phyloP scores from a whole-genome alignment of 345 rosid genomes.

The Schrenkiella parvula region DNA sequence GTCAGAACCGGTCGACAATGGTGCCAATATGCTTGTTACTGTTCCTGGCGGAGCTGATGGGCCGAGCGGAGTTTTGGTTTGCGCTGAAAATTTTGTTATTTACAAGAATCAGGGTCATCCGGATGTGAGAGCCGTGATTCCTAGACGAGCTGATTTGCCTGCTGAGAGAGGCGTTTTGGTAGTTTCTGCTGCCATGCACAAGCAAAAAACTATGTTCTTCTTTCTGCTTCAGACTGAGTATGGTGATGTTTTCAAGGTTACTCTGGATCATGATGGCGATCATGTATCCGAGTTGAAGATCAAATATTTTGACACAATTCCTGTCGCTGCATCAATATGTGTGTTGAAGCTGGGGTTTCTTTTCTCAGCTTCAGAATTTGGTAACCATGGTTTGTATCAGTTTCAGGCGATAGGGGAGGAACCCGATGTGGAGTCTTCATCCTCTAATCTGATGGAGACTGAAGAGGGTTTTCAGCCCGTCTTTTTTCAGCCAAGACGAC shows the following conservation, averaged over 20 bases:
- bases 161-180: slow-evolving; percentile 88
- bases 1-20: slow-evolving; percentile 76
- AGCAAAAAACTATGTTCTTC: slow-evolving; percentile 87
- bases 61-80: slow-evolving; percentile 92
- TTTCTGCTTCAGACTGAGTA: slow-evolving; percentile 94
- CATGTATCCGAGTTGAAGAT: slow-evolving; percentile 79
- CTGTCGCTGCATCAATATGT: slow-evolving; percentile 79
- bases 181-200: slow-evolving; percentile 88
- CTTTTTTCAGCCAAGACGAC: slow-evolving; percentile 86
- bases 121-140: slow-evolving; percentile 88
- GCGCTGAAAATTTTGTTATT: slow-evolving; percentile 96
- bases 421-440: slow-evolving; percentile 88
- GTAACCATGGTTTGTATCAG: slow-evolving; percentile 93
- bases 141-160: slow-evolving; percentile 87
- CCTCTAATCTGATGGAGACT: slow-evolving; percentile 85
- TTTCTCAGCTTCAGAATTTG: slow-evolving; percentile 93
- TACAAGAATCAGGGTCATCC: slow-evolving; percentile 96
- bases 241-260: slow-evolving; percentile 90
- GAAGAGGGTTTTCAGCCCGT: slow-evolving; percentile 98
- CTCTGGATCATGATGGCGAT: slow-evolving; percentile 70
- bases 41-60: slow-evolving; percentile 99
- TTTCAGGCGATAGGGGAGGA: slow-evolving; percentile 91
- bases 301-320: slow-evolving; percentile 92
- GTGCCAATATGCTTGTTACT: slow-evolving; percentile 80
- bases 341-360: slow-evolving; percentile 87